Evolutionary conservation across 1,284 basidiomycete species (phyloP).

Genomic region (Pyrrhoderma lamaoense): DNA sequence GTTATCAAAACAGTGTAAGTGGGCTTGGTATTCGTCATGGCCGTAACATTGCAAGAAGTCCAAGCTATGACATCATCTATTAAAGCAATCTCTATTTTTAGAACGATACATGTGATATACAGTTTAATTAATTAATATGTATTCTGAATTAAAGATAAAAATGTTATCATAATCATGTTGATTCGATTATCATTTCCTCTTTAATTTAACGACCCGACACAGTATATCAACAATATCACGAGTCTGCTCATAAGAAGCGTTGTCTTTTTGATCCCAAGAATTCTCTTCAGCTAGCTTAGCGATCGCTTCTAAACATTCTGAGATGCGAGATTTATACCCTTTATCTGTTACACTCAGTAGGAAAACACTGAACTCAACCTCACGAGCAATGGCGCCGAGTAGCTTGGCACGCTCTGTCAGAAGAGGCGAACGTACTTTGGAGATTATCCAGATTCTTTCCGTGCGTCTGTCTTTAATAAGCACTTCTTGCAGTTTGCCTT

Average conservation of each 20-base stretch:
- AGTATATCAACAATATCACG: constrained; percentile 33
- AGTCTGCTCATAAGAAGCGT: constrained; percentile 33
- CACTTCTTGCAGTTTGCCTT: constrained; percentile 28
- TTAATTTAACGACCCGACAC: constrained; percentile 20
- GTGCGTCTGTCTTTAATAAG: constrained; percentile 25
- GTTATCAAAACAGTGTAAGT: constrained; percentile 36
- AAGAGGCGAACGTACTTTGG: constrained; percentile 15
- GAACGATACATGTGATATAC: too few species aligned
- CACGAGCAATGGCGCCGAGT: constrained; percentile 29
- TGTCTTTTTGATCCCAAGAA: constrained; percentile 24
- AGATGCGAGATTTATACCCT: constrained; percentile 37
- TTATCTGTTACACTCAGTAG: constrained; percentile 38
- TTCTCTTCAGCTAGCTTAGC: constrained; percentile 24
- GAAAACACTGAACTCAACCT: constrained; percentile 35
- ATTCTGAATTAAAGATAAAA: not conserved
- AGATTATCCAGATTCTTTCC: constrained; percentile 23
- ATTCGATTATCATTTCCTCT: not conserved
- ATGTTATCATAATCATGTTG: not conserved
- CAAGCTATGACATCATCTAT: too few species aligned
- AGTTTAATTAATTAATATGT: not conserved
- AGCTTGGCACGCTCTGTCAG: constrained; percentile 23
- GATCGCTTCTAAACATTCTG: constrained; percentile 27
- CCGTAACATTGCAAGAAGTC: too few species aligned
- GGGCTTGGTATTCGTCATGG: not conserved
- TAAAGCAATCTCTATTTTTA: too few species aligned